Evolutionary conservation across 192 early-diverging fungal species (phyloP).

Genomic region (Backusella liffmaniae): DNA sequence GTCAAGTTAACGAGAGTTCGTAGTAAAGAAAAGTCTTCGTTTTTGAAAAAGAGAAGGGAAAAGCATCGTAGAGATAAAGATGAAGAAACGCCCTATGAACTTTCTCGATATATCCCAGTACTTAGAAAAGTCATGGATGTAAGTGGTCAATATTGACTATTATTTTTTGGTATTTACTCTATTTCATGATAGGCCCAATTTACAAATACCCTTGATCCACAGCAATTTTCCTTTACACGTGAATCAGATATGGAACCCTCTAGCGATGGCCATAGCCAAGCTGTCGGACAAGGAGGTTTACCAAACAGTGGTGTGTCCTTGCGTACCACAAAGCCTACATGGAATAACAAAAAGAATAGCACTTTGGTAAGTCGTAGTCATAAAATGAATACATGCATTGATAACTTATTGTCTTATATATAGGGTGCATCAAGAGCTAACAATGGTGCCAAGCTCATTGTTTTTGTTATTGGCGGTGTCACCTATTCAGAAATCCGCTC

Average conservation of each 20-base stretch:
- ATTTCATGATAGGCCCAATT: conserved; percentile 43
- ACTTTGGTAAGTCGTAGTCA: neutral
- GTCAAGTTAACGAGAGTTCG: conserved; percentile 54
- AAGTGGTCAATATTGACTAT: neutral
- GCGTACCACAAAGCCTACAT: conserved; percentile 34
- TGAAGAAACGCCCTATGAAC: conserved; percentile 64
- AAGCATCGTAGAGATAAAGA: conserved; percentile 49
- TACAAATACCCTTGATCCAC: conserved; percentile 48
- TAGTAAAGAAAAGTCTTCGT: conserved; percentile 49
- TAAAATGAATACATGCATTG: neutral
- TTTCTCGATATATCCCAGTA: conserved; percentile 74
- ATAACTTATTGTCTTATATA: neutral
- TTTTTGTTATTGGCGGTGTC: conserved; percentile 84
- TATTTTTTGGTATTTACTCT: no score
- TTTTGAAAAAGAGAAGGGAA: conserved; percentile 41
- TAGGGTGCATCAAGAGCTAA: neutral
- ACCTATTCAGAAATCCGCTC: conserved; percentile 77
- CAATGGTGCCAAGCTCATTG: conserved; percentile 59
- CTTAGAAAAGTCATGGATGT: conserved; percentile 60
- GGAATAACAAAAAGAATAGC: conserved; percentile 18
- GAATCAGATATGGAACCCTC: conserved; percentile 41
- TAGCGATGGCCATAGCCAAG: conserved; percentile 13
- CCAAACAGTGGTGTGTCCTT: conserved; percentile 38
- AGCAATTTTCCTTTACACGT: conserved; percentile 65
- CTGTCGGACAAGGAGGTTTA: conserved; percentile 19